Evolutionary conservation across 371 early-diverging fungal species (phyloP), one percentile per base, ranked within the genome.

Genomic region (Quaeritorhiza haematococci): DNA sequence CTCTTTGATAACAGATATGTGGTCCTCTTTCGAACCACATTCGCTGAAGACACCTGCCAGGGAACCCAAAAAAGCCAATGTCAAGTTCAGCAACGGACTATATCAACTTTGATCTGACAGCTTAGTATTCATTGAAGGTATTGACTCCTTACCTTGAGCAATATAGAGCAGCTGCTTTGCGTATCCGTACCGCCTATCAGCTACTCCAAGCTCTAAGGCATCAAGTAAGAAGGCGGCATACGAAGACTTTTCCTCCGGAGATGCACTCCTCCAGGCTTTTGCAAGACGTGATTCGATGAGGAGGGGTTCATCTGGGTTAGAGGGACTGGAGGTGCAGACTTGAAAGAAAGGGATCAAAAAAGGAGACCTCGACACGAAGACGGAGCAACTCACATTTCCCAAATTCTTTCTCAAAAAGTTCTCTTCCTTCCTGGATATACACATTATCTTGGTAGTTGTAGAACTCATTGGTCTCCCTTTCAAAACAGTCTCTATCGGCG

Each of bases 401-500:
- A 50, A 74, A 73, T n/a, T 69, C 59, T 53, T 73, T 67, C 23
- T 74, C 72, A 49, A 76, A 76, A 23, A 63, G 53, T 32, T 61
- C 61, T 35, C 73, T 66, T 5, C 76, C 69, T 29, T 76, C 75
- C 23, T 74, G 55, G 24, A 81, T 73, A 43, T 72, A 64, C 6
- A 69, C 58, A 2, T 76, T 69, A 62, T 90, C 88, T 7, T 71
- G 68, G 64, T 84, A 86, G 46, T 76, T 74, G 60, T 79, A 87
- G 49, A 90, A 88, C 46, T 90, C 91, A 63, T 87, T 83, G 56
- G 87, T 73, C 62, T 90, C 91, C 6, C 68, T 77, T 33, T 74
- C 59, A 27, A 85, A 56, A 0, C 65, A 56, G 32, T 85, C 88
- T 34, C 76, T 66, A 59, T 87, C 86, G n/a, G 71, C 72, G 58